Percentiles rank a stretch among this genome's conserved stretches.
These are phyloP conservation scores for Coniella lustricola DNA, from an alignment of 2,329 filamentous ascomycete species.

Conservation along the genomic window DNA sequence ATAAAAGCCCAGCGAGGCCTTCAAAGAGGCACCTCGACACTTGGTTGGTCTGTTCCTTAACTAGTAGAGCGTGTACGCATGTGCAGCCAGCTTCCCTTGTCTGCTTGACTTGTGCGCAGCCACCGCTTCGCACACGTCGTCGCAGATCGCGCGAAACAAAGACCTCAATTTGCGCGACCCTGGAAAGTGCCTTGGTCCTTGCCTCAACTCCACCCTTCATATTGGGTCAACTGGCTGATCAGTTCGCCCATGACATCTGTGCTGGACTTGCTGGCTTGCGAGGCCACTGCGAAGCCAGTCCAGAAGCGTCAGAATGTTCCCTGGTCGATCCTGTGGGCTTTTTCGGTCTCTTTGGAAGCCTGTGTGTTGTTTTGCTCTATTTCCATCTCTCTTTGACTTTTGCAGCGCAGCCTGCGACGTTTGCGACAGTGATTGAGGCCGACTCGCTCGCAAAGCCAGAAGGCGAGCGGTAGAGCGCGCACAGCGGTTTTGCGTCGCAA, in stretches of 20 bases:
- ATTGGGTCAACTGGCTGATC: constrained; percentile 10
- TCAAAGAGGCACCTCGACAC: background rate
- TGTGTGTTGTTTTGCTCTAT: background rate
- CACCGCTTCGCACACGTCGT: too few species aligned
- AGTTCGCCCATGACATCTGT: constrained; percentile 4
- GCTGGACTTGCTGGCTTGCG: background rate
- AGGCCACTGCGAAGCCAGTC: background rate
- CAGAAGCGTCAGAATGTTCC: too few species aligned
- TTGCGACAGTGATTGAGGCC: constrained; percentile 2
- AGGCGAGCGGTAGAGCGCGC: constrained; percentile 8
- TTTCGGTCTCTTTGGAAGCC: too few species aligned
- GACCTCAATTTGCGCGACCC: constrained; percentile 16
- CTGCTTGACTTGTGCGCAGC: too few species aligned
- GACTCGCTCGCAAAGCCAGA: background rate
- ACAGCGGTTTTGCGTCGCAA: constrained; percentile 2
- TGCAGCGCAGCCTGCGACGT: background rate
- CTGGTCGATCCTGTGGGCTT: too few species aligned
- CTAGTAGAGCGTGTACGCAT: too few species aligned
- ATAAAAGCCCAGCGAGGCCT: background rate
- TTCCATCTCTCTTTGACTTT: background rate
- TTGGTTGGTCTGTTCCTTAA: background rate
- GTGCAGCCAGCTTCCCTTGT: background rate
- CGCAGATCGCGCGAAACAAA: constrained; percentile 14
- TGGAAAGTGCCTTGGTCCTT: constrained; percentile 16
- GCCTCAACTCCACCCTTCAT: constrained; percentile 16